phyloP scores from a whole-genome alignment of 345 rosid genomes.

The Excoecaria cochinchinensis region DNA sequence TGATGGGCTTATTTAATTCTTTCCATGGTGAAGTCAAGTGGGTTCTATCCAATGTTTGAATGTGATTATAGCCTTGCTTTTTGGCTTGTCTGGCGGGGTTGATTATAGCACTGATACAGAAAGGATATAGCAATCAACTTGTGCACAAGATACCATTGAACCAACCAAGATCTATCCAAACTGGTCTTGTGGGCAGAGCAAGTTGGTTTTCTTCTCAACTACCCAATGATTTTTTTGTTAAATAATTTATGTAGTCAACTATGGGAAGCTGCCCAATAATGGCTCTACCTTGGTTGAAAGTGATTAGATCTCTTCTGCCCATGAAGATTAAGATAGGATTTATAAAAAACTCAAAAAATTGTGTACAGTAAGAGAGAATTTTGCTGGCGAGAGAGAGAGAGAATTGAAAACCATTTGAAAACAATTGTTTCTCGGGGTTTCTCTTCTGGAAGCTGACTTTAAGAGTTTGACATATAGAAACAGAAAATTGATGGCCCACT shows the following conservation, averaged over 20 bases:
- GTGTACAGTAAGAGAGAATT: neutral
- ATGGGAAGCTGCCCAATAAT: conserved; percentile 12
- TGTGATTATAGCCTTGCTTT: neutral
- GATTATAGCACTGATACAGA: neutral
- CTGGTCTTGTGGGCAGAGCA: conserved; percentile 15
- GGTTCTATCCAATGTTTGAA: neutral
- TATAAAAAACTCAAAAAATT: conserved; percentile 12
- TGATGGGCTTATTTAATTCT: neutral
- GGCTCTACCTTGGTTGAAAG: conserved; percentile 12
- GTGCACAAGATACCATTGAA: conserved; percentile 21
- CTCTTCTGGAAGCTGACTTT: conserved; percentile 27
- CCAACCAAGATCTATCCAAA: conserved; percentile 25
- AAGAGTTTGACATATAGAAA: neutral
- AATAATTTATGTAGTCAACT: conserved; percentile 24
- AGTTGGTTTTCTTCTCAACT: conserved; percentile 24
- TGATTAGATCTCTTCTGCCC: neutral
- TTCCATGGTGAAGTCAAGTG: neutral
- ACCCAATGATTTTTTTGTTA: conserved; percentile 10
- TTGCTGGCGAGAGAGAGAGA: neutral
- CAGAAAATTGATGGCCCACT: conserved; percentile 6
- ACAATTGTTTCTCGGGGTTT: conserved; percentile 6
- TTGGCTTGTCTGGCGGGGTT: conserved; percentile 1
- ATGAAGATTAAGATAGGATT: conserved; percentile 8
- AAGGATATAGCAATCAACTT: conserved; percentile 6
- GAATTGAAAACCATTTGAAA: conserved; percentile 1